Percentiles rank a stretch among this genome's conserved stretches.
These are phyloP conservation scores for Nemania bipapillata DNA, from an alignment of 2,329 filamentous ascomycete species.

Conservation along the genomic window DNA sequence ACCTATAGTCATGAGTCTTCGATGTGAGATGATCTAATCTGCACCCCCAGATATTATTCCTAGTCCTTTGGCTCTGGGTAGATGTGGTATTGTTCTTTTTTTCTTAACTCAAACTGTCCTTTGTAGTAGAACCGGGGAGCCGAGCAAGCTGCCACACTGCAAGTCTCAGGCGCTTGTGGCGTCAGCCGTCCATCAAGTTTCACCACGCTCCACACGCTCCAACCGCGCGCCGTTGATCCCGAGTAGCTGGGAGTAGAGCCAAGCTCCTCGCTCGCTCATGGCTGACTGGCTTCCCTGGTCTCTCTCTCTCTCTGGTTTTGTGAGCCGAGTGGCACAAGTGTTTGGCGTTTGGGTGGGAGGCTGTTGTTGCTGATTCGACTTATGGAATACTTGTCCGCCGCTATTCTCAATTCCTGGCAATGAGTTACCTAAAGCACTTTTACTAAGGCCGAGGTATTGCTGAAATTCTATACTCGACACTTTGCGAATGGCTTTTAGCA, in stretches of 20 bases:
- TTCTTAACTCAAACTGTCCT: neutral
- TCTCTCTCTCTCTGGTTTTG: neutral
- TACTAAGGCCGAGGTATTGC: too few species aligned
- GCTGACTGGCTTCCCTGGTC: neutral
- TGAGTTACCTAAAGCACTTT: too few species aligned
- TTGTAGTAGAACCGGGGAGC: slow-evolving; percentile 15
- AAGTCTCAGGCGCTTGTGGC: slow-evolving; percentile 25
- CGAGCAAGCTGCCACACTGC: slow-evolving; percentile 25
- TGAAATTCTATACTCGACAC: too few species aligned
- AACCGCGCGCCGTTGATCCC: slow-evolving; percentile 11
- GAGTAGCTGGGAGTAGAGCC: slow-evolving; percentile 7
- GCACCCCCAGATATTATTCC: slow-evolving; percentile 10
- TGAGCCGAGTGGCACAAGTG: slow-evolving; percentile 1
- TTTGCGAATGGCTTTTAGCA: too few species aligned
- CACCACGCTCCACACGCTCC: slow-evolving; percentile 8
- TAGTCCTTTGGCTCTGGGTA: slow-evolving; percentile 19
- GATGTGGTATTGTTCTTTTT: too few species aligned
- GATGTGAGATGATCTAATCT: slow-evolving; percentile 18
- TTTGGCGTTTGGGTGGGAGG: neutral
- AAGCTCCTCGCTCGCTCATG: neutral
- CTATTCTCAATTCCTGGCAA: neutral
- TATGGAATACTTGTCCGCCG: neutral
- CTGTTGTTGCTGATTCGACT: neutral
- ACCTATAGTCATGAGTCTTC: slow-evolving; percentile 22
- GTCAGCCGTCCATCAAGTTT: slow-evolving; percentile 22